Conservation (phyloP, 306 rosid genomes). For the Castanopsis chinensis region DNA sequence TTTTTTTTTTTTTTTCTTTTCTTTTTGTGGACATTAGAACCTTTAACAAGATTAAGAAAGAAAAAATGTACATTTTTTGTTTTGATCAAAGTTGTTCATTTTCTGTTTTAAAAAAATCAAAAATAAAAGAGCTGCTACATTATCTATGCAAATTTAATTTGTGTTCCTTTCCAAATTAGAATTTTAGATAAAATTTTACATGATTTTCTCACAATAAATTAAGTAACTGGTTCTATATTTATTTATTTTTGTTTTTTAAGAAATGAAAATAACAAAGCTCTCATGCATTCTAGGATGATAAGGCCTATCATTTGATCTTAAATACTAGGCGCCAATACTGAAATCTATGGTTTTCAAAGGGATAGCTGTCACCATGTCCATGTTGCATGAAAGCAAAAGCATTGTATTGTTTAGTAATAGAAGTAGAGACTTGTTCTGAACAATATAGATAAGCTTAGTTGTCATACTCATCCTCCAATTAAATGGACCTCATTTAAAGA, state of each 20-base stretch:
- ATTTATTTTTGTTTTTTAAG: too few relatives aligned
- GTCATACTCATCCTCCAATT: constrained; percentile 25
- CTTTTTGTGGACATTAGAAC: too few relatives aligned
- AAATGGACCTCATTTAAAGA: neutral
- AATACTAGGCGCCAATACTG: neutral
- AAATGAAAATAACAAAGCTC: neutral
- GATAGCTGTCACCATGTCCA: neutral
- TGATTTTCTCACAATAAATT: too few relatives aligned
- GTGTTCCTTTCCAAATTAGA: too few relatives aligned
- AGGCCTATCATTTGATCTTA: constrained; percentile 22
- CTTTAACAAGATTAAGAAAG: too few relatives aligned
- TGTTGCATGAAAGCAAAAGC: constrained; percentile 17
- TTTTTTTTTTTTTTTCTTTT: too few relatives aligned
- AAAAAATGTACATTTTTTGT: too few relatives aligned
- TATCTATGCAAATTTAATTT: too few relatives aligned
- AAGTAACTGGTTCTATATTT: too few relatives aligned
- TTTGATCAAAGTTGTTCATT: too few relatives aligned
- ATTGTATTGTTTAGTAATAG: constrained; percentile 3
- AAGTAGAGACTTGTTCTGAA: constrained; percentile 7
- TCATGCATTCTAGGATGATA: neutral
- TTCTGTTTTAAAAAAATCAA: too few relatives aligned
- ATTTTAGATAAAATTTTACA: too few relatives aligned
- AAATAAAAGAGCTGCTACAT: neutral
- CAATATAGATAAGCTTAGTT: constrained; percentile 29
- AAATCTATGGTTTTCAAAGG: neutral